Evolutionary conservation across 345 rosid species (phyloP), one percentile per base, ranked within the genome.

Genomic region (Laguncularia racemosa): DNA sequence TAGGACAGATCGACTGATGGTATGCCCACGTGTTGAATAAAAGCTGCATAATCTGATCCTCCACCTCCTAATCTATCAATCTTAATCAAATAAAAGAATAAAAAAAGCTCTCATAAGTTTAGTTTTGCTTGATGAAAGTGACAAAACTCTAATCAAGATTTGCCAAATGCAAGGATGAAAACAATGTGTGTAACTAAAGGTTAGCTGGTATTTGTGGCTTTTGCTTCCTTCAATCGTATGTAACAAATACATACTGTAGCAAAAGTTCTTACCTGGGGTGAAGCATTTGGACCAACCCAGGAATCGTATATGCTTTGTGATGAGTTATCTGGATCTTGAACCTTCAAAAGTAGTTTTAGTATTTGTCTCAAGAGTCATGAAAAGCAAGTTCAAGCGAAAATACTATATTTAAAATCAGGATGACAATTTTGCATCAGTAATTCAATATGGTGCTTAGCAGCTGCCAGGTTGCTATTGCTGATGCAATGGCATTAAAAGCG

Each of bases 1-100:
- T 73, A 87, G 44, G 4, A 63, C 62, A 87, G 48, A 70, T 84
- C 88, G n/a, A 66, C 67, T 20, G 84, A 78, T 55, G 95, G 81
- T 70, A 87, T 67, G 16, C 97, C 93, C 19, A 80, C 66, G 69
- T 90, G 93, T 62, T 90, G 95, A 46, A 90, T 83, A 64, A 90
- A 87, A 60, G 96, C 73, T 55, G 87, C 84, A 56, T 78, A 81
- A 64, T 90, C 97, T 13, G 96, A 87, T 53, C 86, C 85, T 38
- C 67, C 75, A 0, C 75, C 93, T 28, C 93, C 93, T 67, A 90
- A 44, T 70, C 97, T 77, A 15, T 66, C 83, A 17, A 84, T 72
- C 95, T 87, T 71, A 58, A 33, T 54, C 23, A 21, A 14, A 44
- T 20, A 46, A 56, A 53, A 55, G 59, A 38, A 14, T 61, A 44